Base-by-base conservation (phyloP, 116 monocot species). In the Posidonia oceanica region DNA sequence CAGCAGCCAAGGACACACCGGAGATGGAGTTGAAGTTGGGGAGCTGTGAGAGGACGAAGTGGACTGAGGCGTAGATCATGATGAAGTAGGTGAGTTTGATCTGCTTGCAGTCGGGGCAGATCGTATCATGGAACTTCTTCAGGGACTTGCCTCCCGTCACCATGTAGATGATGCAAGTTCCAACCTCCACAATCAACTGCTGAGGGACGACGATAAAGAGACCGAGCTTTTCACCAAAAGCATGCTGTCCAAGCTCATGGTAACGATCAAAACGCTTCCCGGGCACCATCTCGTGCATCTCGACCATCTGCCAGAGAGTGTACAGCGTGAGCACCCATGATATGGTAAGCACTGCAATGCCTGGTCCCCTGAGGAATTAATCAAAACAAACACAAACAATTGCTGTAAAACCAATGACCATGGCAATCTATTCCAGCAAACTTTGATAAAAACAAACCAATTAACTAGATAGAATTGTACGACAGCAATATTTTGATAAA, bases 1-100 rank as follows among this genome's bases (percentile, higher is more conserved):
- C 95, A 29, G 95, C 95, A 6, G 91, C 95, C 36, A 95, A 69
- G 38, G 91, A 95, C 17, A 91, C 70, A 0, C 85, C 91, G n/a
- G 94, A 86, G 74, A 95, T 88, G 78, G 95, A 95, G 78, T 95
- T 91, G 73, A 95, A 91, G 72, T 91, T 91, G 17, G 91, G 91
- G 11, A 91, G 79, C 66, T 95, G 95, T 0, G 95, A 82, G 56
- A 95, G 86, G 12, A 91, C 79, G 41, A 91, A 95, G 64, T 95
- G 94, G 16, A 88, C 82, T 1, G 94, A 95, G 17, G 83, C 91
- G 70, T 91, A 95, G 73, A 95, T 91, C 86, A 95, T 86, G 79
- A 95, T 95, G 76, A 91, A 95, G 59, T 83, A 95, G 14, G 86
- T 86, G 60, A 65, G 75, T 76, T 84, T 91, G 72, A 95, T 83